These are phyloP conservation scores for Suillus variegatus DNA, from an alignment of 768 basidiomycete genomes.

Conservation along the genomic window DNA sequence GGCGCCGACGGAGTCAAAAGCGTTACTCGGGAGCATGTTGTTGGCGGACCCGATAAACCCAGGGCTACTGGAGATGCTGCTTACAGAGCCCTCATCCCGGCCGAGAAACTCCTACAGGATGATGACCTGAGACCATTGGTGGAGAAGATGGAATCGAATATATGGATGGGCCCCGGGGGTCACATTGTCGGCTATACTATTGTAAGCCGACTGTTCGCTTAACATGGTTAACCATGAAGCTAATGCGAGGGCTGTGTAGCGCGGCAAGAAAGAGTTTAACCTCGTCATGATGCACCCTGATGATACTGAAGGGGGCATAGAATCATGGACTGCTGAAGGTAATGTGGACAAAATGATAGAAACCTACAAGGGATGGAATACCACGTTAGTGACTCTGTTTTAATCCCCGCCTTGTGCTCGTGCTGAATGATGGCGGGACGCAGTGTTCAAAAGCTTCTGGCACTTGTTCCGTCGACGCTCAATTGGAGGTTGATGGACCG, in stretches of 20 bases:
- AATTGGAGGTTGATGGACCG: slow-evolving; percentile 53
- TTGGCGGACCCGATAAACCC: slow-evolving; percentile 46
- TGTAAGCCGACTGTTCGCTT: slow-evolving; percentile 29
- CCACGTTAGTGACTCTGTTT: slow-evolving; percentile 36
- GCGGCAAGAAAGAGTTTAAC: slow-evolving; percentile 45
- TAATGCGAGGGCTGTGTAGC: slow-evolving; percentile 13
- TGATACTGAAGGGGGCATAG: slow-evolving; percentile 27
- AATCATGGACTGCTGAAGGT: slow-evolving; percentile 47
- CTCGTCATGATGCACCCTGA: slow-evolving; percentile 48
- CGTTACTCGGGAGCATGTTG: slow-evolving; percentile 46
- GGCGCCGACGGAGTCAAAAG: slow-evolving; percentile 60
- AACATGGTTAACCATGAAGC: not conserved
- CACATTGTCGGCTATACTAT: slow-evolving; percentile 50
- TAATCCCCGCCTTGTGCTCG: not conserved
- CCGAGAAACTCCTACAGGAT: slow-evolving; percentile 46
- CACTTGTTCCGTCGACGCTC: slow-evolving; percentile 43
- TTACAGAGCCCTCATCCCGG: slow-evolving; percentile 56
- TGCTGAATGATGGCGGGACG: slow-evolving; percentile 7
- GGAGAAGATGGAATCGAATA: slow-evolving; percentile 52
- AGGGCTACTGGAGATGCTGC: slow-evolving; percentile 65
- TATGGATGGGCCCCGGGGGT: slow-evolving; percentile 59
- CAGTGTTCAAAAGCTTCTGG: slow-evolving; percentile 47
- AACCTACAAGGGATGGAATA: slow-evolving; percentile 50
- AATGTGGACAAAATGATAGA: slow-evolving; percentile 47
- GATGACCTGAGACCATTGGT: slow-evolving; percentile 53